Base-by-base conservation (phyloP, 768 basidiomycete species). In the Boletus fagicola region DNA sequence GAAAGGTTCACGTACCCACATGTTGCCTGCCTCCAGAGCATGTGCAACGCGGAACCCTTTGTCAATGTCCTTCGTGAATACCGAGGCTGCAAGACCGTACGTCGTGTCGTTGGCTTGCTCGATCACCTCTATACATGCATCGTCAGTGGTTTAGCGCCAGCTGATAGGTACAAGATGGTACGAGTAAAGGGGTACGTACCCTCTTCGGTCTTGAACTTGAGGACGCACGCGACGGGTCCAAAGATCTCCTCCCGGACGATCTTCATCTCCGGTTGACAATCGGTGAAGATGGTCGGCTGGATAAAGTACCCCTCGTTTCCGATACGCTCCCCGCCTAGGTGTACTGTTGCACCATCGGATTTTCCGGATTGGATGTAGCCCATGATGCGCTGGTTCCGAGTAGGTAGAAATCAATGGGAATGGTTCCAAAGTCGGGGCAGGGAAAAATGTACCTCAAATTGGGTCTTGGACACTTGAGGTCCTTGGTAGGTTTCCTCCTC, bases 1-100 rank as follows among this genome's bases (percentile, higher is more conserved):
- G n/a, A n/a, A n/a, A n/a, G n/a, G 5, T 30, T 36, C 48, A 68
- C 53, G 12, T 53, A 85, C 80, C 84, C 86, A 92, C 13, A 81
- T 83, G 16, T 87, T 79, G 31, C 81, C 81, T 4, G 78, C 77
- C 54, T 81, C 75, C 13, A 83, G 64, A 43, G 68, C 67, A 50
- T 75, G 71, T 16, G 78, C 77, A 30, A 77, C 73, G 12, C 69
- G 67, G 49, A 80, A 68, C 16, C 76, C 80, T 46, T 73, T 68
- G 39, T 72, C 68, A 61, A 81, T 58, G 33, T 57, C 55, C 12
- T 49, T 57, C 1, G 57, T 57, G 39, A 58, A 58, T n/a, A 58
- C 57, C 5, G 57, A 57, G 5, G 57, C 57, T 12, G 55, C 55
- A 2, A 58, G 57, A 30, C 57, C 57, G 16, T 58, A 58, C 18